Base-by-base conservation (phyloP, 495 filamentous ascomycete species). In the Rhypophila decipiens region DNA sequence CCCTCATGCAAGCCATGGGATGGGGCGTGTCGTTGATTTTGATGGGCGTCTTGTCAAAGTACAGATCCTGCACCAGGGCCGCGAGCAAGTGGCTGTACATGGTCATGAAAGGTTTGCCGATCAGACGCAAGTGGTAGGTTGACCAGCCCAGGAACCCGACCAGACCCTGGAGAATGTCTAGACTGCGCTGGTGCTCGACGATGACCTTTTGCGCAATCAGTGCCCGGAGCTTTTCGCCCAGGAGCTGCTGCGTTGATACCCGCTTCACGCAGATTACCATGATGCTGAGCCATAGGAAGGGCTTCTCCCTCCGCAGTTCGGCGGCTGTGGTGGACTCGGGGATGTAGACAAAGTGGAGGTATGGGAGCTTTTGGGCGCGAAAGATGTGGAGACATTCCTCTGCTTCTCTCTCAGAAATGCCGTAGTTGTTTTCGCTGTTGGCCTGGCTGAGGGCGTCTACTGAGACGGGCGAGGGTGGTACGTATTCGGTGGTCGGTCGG, bases 271-370 rank as follows among this genome's bases (percentile, higher is more conserved):
- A 41, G 1, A 75, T 63, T 19, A 62, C 59, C 56, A 79, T 72
- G 23, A 80, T 76, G 40, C 68, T 70, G 4, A 74, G 58, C 69
- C 75, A 78, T 19, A 80, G 57, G 39, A 80, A 74, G 0, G 78
- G 77, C 8, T 64, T 63, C 22, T 73, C 58, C 29, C 57, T 45
- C 12, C 57, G 69, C 10, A 82, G 62, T 44, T 74, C 59, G 3
- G 64, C 56, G 2, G 74, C 70, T 0, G 70, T 75, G 3, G 66
- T 51, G 39, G 60, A 48, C 3, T 61, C 52, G 0, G 66, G 61
- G 7, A 82, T 12, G 24, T 63, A 23, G 21, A 74, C 47, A 45
- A 74, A 74, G 9, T 74, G 73, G 21, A 75, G 59, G 35, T 62
- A 60, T 19, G 49, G 51, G 4, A 72, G 51, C 35, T 68, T 64